Evolutionary conservation across 805 yeast genomes (phyloP), one percentile per base, ranked within the genome.

Genomic region (Wickerhamomyces rabaulensis): DNA sequence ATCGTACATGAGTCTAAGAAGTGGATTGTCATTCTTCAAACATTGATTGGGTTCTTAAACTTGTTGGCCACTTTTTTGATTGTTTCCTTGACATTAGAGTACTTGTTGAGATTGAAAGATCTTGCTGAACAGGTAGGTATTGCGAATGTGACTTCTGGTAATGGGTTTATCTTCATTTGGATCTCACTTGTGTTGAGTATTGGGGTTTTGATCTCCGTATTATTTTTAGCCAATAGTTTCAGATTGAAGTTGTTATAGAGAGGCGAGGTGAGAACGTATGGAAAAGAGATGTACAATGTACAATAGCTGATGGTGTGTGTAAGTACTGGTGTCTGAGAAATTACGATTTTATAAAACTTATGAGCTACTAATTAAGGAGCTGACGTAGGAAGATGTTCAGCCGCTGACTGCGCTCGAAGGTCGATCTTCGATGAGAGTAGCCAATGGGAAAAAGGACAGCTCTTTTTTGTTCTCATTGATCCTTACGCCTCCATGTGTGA

Each of bases 61-160:
- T 31, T 58, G 2, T 35, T 50, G 19, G 19, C 42, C 9, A 46
- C 54, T 1, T 54, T 60, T 33, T 26, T 56, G 25, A 46, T 57
- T 3, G 53, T 56, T 41, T 49, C 63, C 4, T 46, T 61, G n/a
- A 58, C 61, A 0, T 42, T 57, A 10, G 62, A 58, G 39, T 63
- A 55, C 40, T 48, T 52, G 17, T 39, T 50, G 23, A 53, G 51
- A 37, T 43, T 62, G 22, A 29, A 46, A 4, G 54, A 48, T 6
- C 41, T 58, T 39, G 54, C 55, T 1, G 22, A 43, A 2, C 46
- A 35, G 17, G 44, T 54, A 10, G 66, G 64, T 2, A 56, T 63
- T 23, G 65, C 63, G 1, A 50, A 52, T 22, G 60, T 58, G 3
- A 43, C 43, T 10, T 39, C 47, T 23, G 58, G 53, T 9, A 13